These are phyloP conservation scores for Tricharina praecox DNA, from an alignment of 495 filamentous ascomycete genomes.

Conservation along the genomic window DNA sequence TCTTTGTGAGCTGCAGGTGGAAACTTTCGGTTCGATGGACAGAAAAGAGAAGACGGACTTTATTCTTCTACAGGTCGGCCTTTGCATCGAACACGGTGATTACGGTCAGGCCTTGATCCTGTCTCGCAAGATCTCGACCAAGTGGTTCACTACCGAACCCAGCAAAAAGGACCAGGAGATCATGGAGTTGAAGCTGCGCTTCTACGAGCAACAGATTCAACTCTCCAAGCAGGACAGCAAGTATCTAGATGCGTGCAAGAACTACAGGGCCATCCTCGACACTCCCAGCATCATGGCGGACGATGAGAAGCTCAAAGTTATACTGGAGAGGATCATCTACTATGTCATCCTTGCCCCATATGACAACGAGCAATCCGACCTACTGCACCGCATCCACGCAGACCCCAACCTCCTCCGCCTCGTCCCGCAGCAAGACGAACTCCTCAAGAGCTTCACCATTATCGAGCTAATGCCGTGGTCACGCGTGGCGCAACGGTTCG, in stretches of 20 bases:
- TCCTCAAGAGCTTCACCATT: constrained; percentile 85
- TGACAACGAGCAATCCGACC: constrained; percentile 96
- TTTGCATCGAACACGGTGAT: constrained; percentile 90
- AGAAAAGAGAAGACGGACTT: constrained; percentile 96
- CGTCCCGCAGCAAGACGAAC: constrained; percentile 32
- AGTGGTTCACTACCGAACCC: constrained; percentile 47
- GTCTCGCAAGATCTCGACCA: constrained; percentile 88
- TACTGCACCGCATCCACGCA: constrained; percentile 75
- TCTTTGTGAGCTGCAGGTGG: constrained; percentile 91
- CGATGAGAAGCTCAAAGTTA: constrained; percentile 61
- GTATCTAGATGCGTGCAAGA: constrained; percentile 91
- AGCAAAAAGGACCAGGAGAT: constrained; percentile 72
- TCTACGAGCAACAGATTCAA: constrained; percentile 90
- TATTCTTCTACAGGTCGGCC: constrained; percentile 81
- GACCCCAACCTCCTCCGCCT: constrained; percentile 34
- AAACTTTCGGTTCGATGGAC: constrained; percentile 97
- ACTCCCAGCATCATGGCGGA: constrained; percentile 87
- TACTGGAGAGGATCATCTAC: constrained; percentile 84
- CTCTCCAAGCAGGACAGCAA: constrained; percentile 92
- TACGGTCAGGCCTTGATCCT: constrained; percentile 92
- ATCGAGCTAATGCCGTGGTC: constrained; percentile 98
- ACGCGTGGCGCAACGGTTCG: constrained; percentile 68
- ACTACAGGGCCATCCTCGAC: constrained; percentile 88
- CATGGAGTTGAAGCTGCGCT: constrained; percentile 86
- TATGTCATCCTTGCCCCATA: constrained; percentile 92